Base-by-base conservation (phyloP, 2,329 filamentous ascomycete genomes). In the Fusarium beomiforme region DNA sequence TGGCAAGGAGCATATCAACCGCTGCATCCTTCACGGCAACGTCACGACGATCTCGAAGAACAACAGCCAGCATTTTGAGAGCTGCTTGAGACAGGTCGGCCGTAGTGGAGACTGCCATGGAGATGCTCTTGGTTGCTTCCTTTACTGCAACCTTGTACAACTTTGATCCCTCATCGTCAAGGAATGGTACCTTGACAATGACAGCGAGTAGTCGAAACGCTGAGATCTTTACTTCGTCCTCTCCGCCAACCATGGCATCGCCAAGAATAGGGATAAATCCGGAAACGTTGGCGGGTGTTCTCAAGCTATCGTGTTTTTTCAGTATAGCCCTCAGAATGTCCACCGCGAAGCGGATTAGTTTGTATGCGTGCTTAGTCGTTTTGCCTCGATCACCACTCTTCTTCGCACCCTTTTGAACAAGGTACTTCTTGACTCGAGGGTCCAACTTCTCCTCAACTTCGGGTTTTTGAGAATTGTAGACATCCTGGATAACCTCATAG, bases 211-310 rank as follows among this genome's bases (percentile, higher is more conserved):
- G 85, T 69, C 94, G 91, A 78, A 98, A 91, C 14, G 94, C 91
- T 3, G 95, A 92, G 36, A 97, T 89, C 82, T 97, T 96, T 65
- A 99, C 92, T 78, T 99, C 96, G 77, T 98, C 95, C 77, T 98
- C 93, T 4, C 90, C 91, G 72, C 90, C 91, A 11, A 97, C 86
- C 44, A 98, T 85, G 1, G 93, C 90, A 80, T 99, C 96, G 58
- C 95, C 95, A 36, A 98, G 87, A 64, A 98, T 91, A 1, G 94
- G 94, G 53, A 99, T 84, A 77, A 98, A 98, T 0, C 94, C 95
- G 44, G 90, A 85, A 47, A 99, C 83, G 73, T 98, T 98, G 44
- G 87, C 85, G 1, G 93, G 85, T 2, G 92, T 98, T 70, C 94
- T 89, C 31, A 99, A 85, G 59, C 89, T 89, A 59, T 95, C 92